phyloP scores from a whole-genome alignment of 129 eudicot species.

The Artemisia annua region DNA sequence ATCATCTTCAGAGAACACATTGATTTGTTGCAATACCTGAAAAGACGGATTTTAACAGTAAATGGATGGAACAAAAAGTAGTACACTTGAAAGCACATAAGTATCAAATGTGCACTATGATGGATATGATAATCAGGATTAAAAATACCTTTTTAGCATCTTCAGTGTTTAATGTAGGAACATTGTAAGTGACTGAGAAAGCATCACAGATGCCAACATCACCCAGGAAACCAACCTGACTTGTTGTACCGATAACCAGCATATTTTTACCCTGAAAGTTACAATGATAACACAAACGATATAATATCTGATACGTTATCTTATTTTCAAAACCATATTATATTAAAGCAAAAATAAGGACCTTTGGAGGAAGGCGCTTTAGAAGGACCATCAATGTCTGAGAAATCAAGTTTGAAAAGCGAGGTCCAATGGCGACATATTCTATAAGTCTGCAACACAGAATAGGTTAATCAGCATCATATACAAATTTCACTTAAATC shows the following conservation, averaged over 20 bases:
- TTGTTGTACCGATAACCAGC: conserved; percentile 91
- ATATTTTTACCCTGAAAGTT: conserved; percentile 83
- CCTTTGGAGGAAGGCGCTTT: conserved; percentile 97
- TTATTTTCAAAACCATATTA: too few relatives aligned
- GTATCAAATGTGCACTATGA: not conserved
- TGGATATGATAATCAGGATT: not conserved
- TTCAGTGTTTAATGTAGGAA: conserved; percentile 81
- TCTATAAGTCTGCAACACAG: conserved; percentile 68
- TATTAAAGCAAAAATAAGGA: conserved; percentile 1
- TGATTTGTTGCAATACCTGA: conserved; percentile 75
- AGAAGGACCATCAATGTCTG: conserved; percentile 97
- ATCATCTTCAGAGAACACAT: conserved; percentile 81
- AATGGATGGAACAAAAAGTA: conserved; percentile 8
- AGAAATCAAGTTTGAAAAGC: conserved; percentile 91
- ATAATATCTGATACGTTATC: not conserved
- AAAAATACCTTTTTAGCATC: conserved; percentile 78
- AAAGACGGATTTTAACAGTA: not conserved
- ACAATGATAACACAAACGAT: not conserved
- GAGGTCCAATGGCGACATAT: conserved; percentile 97
- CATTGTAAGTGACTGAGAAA: conserved; percentile 87
- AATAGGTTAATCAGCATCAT: conserved; percentile 2
- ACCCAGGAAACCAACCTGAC: conserved; percentile 83
- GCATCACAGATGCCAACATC: conserved; percentile 86
- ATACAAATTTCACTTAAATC: not conserved
- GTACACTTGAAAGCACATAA: not conserved